Percentiles rank a stretch among this genome's conserved stretches.
These are phyloP conservation scores for Adansonia digitata DNA, from an alignment of 345 rosid genomes.

Conservation along the genomic window DNA sequence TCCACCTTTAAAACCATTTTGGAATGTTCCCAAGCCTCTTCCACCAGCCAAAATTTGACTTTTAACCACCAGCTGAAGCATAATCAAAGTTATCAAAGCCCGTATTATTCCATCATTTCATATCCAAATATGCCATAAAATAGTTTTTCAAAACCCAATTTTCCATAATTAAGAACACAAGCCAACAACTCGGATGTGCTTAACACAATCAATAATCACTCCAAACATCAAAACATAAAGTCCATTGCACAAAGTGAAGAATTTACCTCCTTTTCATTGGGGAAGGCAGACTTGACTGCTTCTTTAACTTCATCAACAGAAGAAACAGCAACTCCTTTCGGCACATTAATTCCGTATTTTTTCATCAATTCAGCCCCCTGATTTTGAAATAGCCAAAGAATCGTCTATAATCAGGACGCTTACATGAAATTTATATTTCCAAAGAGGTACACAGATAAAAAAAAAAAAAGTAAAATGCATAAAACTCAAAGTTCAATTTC, in stretches of 20 bases:
- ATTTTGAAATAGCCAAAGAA: slow-evolving; percentile 3
- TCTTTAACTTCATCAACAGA: slow-evolving; percentile 59
- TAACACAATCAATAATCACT: neutral
- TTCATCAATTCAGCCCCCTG: slow-evolving; percentile 94
- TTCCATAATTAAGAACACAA: neutral
- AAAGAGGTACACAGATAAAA: slow-evolving; percentile 4
- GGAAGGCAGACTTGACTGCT: slow-evolving; percentile 56
- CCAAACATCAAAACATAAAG: neutral
- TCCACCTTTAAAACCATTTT: slow-evolving; percentile 86
- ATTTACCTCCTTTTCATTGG: slow-evolving; percentile 68
- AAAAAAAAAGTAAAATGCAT: neutral
- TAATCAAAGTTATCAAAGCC: slow-evolving; percentile 5
- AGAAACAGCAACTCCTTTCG: slow-evolving; percentile 77
- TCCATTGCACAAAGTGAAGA: neutral
- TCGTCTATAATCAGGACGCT: neutral
- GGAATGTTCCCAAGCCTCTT: slow-evolving; percentile 91
- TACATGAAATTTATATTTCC: neutral
- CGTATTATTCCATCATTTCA: neutral
- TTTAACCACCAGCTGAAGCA: slow-evolving; percentile 83
- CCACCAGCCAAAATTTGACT: slow-evolving; percentile 99
- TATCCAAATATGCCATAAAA: neutral
- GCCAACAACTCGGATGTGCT: neutral
- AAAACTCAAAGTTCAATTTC: neutral
- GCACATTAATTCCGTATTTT: slow-evolving; percentile 81
- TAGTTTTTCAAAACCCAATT: neutral